Percentiles rank a stretch among this genome's conserved stretches.
These are phyloP conservation scores for Withania somnifera DNA, from an alignment of 305 asterid genomes.

Conservation along the genomic window DNA sequence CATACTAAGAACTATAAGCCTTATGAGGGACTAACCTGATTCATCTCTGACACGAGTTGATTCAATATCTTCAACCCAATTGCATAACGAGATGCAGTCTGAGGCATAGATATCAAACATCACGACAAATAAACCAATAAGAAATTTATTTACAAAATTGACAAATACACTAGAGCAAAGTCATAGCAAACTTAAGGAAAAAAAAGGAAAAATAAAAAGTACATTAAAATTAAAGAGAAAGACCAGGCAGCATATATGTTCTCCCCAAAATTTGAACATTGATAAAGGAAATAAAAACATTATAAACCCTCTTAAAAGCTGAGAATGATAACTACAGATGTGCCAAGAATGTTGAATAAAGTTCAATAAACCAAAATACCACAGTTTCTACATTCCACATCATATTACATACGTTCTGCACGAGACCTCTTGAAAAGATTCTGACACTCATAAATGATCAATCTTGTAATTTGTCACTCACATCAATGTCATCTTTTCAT, in stretches of 20 bases:
- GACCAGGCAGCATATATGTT: neutral
- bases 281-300: neutral
- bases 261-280: neutral
- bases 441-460: neutral
- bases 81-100: slow-evolving; percentile 86
- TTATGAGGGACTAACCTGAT: slow-evolving; percentile 55
- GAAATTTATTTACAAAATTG: neutral
- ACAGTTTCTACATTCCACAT: neutral
- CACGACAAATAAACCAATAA: slow-evolving; percentile 11
- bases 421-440: neutral
- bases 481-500: neutral
- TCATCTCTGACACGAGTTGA: slow-evolving; percentile 96
- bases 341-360: neutral
- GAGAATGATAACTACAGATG: neutral
- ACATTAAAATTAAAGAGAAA: slow-evolving; percentile 1
- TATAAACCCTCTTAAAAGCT: neutral
- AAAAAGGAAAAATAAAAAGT: neutral
- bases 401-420: neutral
- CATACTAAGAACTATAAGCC: neutral
- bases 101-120: slow-evolving; percentile 21
- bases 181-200: neutral
- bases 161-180: neutral
- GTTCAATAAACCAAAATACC: neutral
- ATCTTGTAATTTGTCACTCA: neutral
- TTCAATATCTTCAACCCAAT: slow-evolving; percentile 93